These are phyloP conservation scores for Arachis monticola DNA, from an alignment of 331 rosid species.

Conservation along the genomic window DNA sequence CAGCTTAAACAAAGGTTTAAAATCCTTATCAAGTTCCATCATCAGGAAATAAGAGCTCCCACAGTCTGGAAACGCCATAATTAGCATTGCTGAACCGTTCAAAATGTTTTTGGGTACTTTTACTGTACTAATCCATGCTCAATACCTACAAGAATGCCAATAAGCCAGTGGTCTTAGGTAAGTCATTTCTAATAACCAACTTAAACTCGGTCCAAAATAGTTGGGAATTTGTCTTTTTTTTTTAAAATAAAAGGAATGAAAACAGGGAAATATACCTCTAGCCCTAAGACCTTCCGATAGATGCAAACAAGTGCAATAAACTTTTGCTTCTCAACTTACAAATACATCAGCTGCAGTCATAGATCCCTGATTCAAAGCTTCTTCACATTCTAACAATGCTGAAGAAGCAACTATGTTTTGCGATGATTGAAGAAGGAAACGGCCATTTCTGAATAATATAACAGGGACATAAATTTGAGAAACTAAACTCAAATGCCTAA, in stretches of 20 bases:
- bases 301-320: conserved; percentile 88
- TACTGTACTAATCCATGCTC: conserved; percentile 79
- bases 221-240: not conserved
- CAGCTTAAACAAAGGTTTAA: conserved; percentile 85
- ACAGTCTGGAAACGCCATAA: conserved; percentile 97
- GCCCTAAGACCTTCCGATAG: conserved; percentile 90
- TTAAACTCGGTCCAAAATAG: conserved; percentile 37
- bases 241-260: conserved; percentile 10
- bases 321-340: conserved; percentile 89
- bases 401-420: conserved; percentile 65
- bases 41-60: conserved; percentile 84
- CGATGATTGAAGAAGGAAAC: conserved; percentile 88
- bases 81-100: conserved; percentile 72
- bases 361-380: conserved; percentile 92
- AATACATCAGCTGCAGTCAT: conserved; percentile 87
- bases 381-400: conserved; percentile 82
- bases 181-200: conserved; percentile 28
- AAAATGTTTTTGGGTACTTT: conserved; percentile 74
- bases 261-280: conserved; percentile 65
- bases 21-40: conserved; percentile 93
- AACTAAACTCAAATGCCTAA: conserved; percentile 16
- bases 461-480: conserved; percentile 23
- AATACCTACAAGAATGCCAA: conserved; percentile 67
- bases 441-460: conserved; percentile 78
- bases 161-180: conserved; percentile 41